Evolutionary conservation across 768 basidiomycete genomes (phyloP).

Genomic region (Tricholoma sp.): DNA sequence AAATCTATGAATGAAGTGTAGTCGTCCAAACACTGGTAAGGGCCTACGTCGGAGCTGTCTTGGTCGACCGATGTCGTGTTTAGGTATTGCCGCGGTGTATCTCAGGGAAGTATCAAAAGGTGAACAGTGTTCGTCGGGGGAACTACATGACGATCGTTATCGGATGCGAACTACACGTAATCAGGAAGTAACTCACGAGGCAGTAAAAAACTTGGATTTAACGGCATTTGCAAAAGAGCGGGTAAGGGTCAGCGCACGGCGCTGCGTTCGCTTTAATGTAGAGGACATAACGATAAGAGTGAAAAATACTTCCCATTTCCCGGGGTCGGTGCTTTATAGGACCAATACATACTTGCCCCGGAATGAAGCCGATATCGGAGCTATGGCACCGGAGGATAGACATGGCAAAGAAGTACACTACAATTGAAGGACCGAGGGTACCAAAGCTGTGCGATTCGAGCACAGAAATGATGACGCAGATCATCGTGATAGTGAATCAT

Average conservation of each 20-base stretch:
- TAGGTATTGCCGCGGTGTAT: conserved; percentile 5
- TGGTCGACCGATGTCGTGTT: conserved; percentile 28
- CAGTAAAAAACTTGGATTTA: conserved; percentile 27
- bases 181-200: conserved; percentile 18
- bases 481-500: not conserved
- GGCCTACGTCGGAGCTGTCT: conserved; percentile 29
- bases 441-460: conserved; percentile 9
- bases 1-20: conserved; percentile 52
- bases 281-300: conserved; percentile 13
- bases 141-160: conserved; percentile 4
- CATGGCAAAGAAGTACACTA: conserved; percentile 2
- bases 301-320: conserved; percentile 3
- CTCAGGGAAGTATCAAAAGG: conserved; percentile 4
- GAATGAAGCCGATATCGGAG: conserved; percentile 14
- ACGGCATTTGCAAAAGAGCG: conserved; percentile 47
- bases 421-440: conserved; percentile 2
- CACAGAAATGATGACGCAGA: not conserved
- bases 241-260: conserved; percentile 41
- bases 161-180: not conserved
- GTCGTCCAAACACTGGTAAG: conserved; percentile 12
- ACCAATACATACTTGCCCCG: conserved; percentile 8
- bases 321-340: conserved; percentile 13
- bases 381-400: conserved; percentile 10
- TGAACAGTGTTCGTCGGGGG: conserved; percentile 9
- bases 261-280: conserved; percentile 42